Evolutionary conservation across 2,329 filamentous ascomycete species (phyloP).

Genomic region (Dendryphion nanum): DNA sequence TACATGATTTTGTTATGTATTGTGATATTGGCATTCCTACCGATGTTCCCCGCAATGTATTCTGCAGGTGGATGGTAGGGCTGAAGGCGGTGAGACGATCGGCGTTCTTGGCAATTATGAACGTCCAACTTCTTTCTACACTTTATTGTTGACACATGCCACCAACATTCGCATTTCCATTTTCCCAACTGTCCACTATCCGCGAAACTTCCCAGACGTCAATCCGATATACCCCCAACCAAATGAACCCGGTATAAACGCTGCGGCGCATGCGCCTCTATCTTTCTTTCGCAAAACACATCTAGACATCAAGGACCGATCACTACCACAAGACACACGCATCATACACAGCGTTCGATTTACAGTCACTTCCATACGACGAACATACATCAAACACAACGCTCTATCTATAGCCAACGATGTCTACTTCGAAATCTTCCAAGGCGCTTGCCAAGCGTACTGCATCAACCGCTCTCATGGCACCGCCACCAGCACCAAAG

Average conservation of each 20-base stretch:
- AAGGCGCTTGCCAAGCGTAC: slow-evolving; percentile 66
- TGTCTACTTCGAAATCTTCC: slow-evolving; percentile 41
- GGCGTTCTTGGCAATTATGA: not conserved
- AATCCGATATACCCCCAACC: too few species aligned
- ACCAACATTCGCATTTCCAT: not conserved
- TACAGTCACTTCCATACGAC: not conserved
- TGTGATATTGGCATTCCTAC: too few species aligned
- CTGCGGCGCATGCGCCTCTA: too few species aligned
- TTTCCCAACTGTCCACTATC: not conserved
- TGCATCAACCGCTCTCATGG: slow-evolving; percentile 73
- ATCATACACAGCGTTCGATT: not conserved
- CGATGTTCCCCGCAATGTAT: too few species aligned
- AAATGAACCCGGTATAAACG: too few species aligned
- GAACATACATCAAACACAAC: too few species aligned
- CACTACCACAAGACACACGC: too few species aligned
- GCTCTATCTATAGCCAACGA: too few species aligned
- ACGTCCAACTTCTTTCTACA: too few species aligned
- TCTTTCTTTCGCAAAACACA: too few species aligned
- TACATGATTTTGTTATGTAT: not conserved
- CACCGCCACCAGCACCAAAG: slow-evolving; percentile 79
- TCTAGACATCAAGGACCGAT: too few species aligned
- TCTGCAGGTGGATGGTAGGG: slow-evolving; percentile 18
- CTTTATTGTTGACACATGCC: not conserved
- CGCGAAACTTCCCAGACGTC: not conserved
- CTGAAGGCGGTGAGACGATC: slow-evolving; percentile 30